Evolutionary conservation across 768 basidiomycete species (phyloP).

Genomic region (Hebeloma cylindrosporum): DNA sequence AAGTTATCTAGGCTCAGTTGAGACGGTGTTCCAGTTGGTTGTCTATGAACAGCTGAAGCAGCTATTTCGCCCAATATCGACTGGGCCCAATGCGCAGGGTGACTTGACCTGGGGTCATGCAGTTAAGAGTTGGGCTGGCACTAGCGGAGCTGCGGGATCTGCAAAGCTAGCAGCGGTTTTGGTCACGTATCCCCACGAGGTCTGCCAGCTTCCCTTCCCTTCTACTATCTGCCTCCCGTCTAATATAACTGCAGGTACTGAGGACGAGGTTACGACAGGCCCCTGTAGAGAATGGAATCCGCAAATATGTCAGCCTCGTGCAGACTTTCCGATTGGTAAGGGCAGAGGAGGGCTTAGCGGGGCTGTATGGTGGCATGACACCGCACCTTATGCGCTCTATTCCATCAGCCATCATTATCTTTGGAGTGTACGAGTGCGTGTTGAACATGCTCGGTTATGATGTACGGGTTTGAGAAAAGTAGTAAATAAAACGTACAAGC

Average conservation of each 20-base stretch:
- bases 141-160: not conserved
- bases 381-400: not conserved
- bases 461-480: slow-evolving; percentile 26
- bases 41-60: slow-evolving; percentile 1
- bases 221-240: not conserved
- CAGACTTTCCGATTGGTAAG: not conserved
- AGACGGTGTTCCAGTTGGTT: not conserved
- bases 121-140: slow-evolving; percentile 1
- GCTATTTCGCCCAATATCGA: not conserved
- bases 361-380: not conserved
- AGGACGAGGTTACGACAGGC: not conserved
- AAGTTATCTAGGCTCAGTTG: not conserved
- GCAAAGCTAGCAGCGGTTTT: slow-evolving; percentile 1
- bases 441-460: not conserved
- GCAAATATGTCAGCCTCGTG: not conserved
- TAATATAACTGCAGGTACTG: not conserved
- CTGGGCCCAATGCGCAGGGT: not conserved
- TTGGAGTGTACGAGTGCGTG: slow-evolving; percentile 1
- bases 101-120: not conserved
- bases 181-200: slow-evolving; percentile 1
- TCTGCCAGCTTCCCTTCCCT: not conserved
- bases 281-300: not conserved
- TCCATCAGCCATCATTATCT: slow-evolving; percentile 1
- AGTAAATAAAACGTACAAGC: too few relatives aligned
- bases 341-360: slow-evolving; percentile 1